phyloP scores from a whole-genome alignment of 2,329 filamentous ascomycete genomes.

The Chalaropsis ovoidea region DNA sequence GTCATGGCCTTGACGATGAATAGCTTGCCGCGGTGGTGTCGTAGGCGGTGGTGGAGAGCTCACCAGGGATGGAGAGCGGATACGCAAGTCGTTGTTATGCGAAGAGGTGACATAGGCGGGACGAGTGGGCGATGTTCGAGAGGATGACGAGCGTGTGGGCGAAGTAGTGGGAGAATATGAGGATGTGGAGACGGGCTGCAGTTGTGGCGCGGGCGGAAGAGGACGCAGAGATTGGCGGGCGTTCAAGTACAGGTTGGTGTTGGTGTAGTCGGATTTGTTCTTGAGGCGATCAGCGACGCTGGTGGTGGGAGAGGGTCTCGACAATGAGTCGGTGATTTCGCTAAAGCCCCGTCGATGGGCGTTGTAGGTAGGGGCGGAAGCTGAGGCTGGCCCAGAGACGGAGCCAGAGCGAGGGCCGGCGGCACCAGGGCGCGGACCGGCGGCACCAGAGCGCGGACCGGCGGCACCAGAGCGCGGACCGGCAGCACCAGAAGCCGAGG shows the following conservation, averaged over 20 bases:
- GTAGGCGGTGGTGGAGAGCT: slow-evolving; percentile 16
- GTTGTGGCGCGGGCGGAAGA: slow-evolving; percentile 54
- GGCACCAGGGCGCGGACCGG: background rate
- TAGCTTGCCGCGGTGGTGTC: slow-evolving; percentile 21
- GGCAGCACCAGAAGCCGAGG: slow-evolving; percentile 33
- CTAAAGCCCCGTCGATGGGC: slow-evolving; percentile 67
- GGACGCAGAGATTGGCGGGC: slow-evolving; percentile 69
- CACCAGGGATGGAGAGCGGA: slow-evolving; percentile 14
- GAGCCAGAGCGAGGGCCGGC: slow-evolving; percentile 27
- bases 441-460: slow-evolving; percentile 27
- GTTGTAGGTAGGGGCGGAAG: slow-evolving; percentile 40
- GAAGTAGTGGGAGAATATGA: slow-evolving; percentile 20
- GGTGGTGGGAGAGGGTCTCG: slow-evolving; percentile 28
- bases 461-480: background rate
- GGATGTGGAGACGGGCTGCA: slow-evolving; percentile 8
- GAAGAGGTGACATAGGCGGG: slow-evolving; percentile 20
- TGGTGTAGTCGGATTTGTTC: slow-evolving; percentile 32
- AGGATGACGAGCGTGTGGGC: slow-evolving; percentile 20
- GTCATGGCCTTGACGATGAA: slow-evolving; percentile 33
- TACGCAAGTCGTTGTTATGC: slow-evolving; percentile 4
- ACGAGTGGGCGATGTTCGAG: slow-evolving; percentile 21
- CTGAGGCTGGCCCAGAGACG: slow-evolving; percentile 37
- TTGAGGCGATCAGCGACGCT: slow-evolving; percentile 22
- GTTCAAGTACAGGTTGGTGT: slow-evolving; percentile 59
- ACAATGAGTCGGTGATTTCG: slow-evolving; percentile 52